Evolutionary conservation across 225 moss, liverwort and hornwort genomes (phyloP).

Genomic region (Bryum argenteum): DNA sequence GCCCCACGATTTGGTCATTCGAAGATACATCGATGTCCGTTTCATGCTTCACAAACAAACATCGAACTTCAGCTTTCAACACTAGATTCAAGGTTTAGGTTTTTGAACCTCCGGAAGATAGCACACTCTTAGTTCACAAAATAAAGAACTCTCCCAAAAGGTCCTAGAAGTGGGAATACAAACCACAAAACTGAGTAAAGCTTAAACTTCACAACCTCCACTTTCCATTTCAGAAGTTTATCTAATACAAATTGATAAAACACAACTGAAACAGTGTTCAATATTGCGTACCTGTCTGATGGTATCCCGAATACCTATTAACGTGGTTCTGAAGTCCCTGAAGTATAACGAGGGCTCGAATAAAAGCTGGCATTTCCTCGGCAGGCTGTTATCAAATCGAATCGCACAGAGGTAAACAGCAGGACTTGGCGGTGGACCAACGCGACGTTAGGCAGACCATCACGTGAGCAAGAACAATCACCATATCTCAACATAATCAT

Average conservation of each 20-base stretch:
- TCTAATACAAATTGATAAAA: no score
- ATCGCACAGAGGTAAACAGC: slow-evolving; percentile 9
- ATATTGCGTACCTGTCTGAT: slow-evolving; percentile 25
- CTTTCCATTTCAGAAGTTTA: no score
- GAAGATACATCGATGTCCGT: slow-evolving; percentile 32
- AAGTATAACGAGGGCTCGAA: slow-evolving; percentile 27
- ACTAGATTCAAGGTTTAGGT: no score
- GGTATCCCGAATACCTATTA: slow-evolving; percentile 18
- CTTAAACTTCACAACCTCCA: no score
- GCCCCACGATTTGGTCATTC: slow-evolving; percentile 19
- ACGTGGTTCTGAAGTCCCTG: slow-evolving; percentile 13
- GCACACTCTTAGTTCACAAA: no score
- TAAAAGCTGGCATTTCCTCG: slow-evolving; percentile 33
- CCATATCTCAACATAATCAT: no score
- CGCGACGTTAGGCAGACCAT: not conserved
- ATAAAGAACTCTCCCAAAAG: not conserved
- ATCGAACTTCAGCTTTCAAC: not conserved
- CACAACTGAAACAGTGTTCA: not conserved
- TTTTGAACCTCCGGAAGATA: no score
- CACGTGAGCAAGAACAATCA: not conserved
- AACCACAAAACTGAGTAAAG: no score
- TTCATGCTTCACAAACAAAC: slow-evolving; percentile 24
- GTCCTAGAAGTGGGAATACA: no score
- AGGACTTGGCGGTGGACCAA: not conserved
- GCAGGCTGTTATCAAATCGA: slow-evolving; percentile 21